A percentile compares a stretch with the other conserved stretches of the same genome.
phyloP scores from a whole-genome alignment of 148 eudicot genomes.

The Camellia granthamiana region DNA sequence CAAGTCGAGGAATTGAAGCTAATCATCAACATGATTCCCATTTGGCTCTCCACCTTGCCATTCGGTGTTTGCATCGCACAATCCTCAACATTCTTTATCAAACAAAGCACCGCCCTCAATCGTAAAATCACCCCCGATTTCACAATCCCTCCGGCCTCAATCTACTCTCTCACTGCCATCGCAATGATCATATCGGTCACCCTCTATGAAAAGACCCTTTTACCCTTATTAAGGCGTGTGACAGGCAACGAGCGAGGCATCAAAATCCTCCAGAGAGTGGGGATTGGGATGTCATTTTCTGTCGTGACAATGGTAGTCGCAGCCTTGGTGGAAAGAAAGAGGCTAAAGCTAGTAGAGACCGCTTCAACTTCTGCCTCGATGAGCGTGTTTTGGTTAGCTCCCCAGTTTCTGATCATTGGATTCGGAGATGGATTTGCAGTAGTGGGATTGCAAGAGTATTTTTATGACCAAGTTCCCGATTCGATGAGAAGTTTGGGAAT shows the following conservation, averaged over 20 bases:
- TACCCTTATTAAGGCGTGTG: constrained; percentile 41
- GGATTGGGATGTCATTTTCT: constrained; percentile 56
- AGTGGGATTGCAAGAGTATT: constrained; percentile 69
- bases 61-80: constrained; percentile 58
- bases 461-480: constrained; percentile 73
- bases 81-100: constrained; percentile 61
- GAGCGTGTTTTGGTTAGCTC: constrained; percentile 61
- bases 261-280: constrained; percentile 49
- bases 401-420: constrained; percentile 53
- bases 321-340: constrained; percentile 44
- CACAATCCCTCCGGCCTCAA: constrained; percentile 53
- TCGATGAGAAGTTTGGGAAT: constrained; percentile 68
- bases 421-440: constrained; percentile 60
- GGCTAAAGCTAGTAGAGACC: constrained; percentile 14
- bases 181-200: constrained; percentile 38
- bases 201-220: constrained; percentile 44
- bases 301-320: constrained; percentile 37
- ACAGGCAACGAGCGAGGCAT: constrained; percentile 60
- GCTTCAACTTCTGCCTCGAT: constrained; percentile 3
- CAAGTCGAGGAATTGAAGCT: constrained; percentile 63
- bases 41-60: constrained; percentile 55
- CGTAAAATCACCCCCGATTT: constrained; percentile 30
- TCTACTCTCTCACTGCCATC: constrained; percentile 34
- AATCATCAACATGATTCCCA: constrained; percentile 49
- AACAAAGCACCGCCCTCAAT: constrained; percentile 48